These are phyloP conservation scores for Pisolithus thermaeus DNA, from an alignment of 1,284 basidiomycete genomes.

Conservation along the genomic window DNA sequence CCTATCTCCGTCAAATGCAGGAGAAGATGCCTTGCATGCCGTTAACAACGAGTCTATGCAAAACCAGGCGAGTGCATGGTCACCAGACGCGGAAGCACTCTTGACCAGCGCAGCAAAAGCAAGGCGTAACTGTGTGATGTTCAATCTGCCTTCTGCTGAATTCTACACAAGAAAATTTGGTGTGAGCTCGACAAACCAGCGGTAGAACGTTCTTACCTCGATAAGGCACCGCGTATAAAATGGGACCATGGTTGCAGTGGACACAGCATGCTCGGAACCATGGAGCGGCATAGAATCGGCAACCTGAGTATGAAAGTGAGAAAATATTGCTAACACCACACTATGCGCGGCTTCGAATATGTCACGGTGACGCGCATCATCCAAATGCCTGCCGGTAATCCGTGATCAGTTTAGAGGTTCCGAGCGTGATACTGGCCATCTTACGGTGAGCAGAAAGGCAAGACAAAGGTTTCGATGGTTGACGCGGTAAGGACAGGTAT, in stretches of 20 bases:
- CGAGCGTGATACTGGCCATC: slow-evolving; percentile 20
- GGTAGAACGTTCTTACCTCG: slow-evolving; percentile 37
- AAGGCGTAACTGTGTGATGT: slow-evolving; percentile 52
- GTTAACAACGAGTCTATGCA: slow-evolving; percentile 51
- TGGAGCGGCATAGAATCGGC: not conserved
- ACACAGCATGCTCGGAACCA: slow-evolving; percentile 13
- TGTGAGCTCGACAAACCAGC: not conserved
- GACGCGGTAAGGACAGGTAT: slow-evolving; percentile 48
- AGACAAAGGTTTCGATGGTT: slow-evolving; percentile 45
- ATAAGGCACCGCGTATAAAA: slow-evolving; percentile 63
- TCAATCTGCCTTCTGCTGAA: slow-evolving; percentile 52
- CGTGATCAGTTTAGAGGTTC: slow-evolving; percentile 3
- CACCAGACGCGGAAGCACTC: slow-evolving; percentile 40
- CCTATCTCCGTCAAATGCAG: slow-evolving; percentile 25
- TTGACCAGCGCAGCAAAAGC: slow-evolving; percentile 62
- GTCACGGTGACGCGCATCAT: slow-evolving; percentile 53
- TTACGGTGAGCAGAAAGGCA: slow-evolving; percentile 57
- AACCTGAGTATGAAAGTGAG: slow-evolving; percentile 34
- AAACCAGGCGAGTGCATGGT: slow-evolving; percentile 49
- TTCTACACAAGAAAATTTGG: slow-evolving; percentile 41
- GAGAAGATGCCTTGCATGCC: slow-evolving; percentile 15
- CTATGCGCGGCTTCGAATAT: slow-evolving; percentile 74
- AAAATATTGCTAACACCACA: slow-evolving; percentile 62
- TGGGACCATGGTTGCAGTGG: slow-evolving; percentile 55
- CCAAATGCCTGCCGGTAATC: slow-evolving; percentile 41